Conservation (phyloP, 495 filamentous ascomycete species). For the Hamigera avellanea region DNA sequence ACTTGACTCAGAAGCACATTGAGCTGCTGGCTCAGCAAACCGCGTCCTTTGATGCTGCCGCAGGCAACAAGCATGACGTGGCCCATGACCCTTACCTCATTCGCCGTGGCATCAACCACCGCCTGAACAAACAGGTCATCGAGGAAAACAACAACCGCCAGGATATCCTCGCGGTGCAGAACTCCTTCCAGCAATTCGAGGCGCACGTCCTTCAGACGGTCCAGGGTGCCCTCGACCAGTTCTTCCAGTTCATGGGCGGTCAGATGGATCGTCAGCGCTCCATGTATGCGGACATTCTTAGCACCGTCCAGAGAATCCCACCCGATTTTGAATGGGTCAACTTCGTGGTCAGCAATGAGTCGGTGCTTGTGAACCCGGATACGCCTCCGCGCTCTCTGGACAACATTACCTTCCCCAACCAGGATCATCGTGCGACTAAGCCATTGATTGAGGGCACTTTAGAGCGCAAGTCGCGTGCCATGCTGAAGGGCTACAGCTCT, state of each 20-base stretch:
- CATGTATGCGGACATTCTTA: constrained; percentile 75
- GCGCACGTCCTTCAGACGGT: constrained; percentile 72
- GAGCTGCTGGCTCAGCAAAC: constrained; percentile 81
- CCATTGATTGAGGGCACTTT: constrained; percentile 77
- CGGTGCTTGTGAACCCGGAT: constrained; percentile 69
- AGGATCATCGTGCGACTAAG: constrained; percentile 67
- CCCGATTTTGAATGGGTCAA: constrained; percentile 88
- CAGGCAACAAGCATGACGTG: constrained; percentile 50
- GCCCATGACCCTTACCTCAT: constrained; percentile 81
- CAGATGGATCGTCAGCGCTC: constrained; percentile 70
- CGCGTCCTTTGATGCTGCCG: constrained; percentile 58
- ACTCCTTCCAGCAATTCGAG: constrained; percentile 81
- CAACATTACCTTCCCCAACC: constrained; percentile 74
- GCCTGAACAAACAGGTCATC: constrained; percentile 78
- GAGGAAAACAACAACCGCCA: constrained; percentile 93
- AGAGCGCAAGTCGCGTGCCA: constrained; percentile 73
- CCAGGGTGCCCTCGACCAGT: constrained; percentile 67
- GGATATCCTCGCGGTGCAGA: constrained; percentile 79
- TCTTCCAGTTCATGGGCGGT: constrained; percentile 62
- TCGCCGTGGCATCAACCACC: constrained; percentile 66
- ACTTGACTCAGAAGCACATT: constrained; percentile 84
- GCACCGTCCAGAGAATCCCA: constrained; percentile 64
- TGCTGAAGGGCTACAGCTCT: constrained; percentile 65
- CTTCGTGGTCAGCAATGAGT: constrained; percentile 57
- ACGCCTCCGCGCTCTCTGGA: constrained; percentile 58